phyloP scores from a whole-genome alignment of 345 rosid species.

The Carallia pectinifolia region DNA sequence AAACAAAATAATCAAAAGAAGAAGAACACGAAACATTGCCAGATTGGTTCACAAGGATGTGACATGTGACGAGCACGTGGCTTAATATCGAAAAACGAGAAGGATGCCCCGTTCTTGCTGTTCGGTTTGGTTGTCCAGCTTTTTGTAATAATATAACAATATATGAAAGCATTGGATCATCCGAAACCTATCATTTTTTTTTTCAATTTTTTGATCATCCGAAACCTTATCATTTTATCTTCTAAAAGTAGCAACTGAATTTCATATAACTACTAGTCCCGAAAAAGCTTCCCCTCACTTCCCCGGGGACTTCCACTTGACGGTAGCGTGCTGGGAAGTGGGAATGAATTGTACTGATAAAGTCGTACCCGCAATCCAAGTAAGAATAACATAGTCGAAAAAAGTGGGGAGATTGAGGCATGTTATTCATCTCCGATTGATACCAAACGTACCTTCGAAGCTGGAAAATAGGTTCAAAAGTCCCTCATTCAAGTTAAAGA shows the following conservation, averaged over 20 bases:
- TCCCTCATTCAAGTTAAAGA: too few relatives aligned
- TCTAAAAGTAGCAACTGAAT: background rate
- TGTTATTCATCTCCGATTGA: too few relatives aligned
- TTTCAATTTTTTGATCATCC: background rate
- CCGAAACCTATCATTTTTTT: background rate
- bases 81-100: too few relatives aligned
- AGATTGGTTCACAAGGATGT: background rate
- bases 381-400: too few relatives aligned
- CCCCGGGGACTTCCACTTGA: background rate
- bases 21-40: background rate
- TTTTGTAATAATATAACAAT: background rate
- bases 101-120: too few relatives aligned
- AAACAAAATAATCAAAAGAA: background rate
- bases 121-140: too few relatives aligned
- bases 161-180: background rate
- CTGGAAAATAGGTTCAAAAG: too few relatives aligned
- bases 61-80: background rate
- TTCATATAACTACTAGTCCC: background rate
- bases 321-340: background rate
- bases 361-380: background rate
- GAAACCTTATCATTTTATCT: background rate
- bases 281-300: background rate
- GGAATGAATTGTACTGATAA: background rate
- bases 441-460: too few relatives aligned
- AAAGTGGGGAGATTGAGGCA: too few relatives aligned